These are phyloP conservation scores for Malus sylvestris DNA, from an alignment of 306 rosid species.

Conservation along the genomic window DNA sequence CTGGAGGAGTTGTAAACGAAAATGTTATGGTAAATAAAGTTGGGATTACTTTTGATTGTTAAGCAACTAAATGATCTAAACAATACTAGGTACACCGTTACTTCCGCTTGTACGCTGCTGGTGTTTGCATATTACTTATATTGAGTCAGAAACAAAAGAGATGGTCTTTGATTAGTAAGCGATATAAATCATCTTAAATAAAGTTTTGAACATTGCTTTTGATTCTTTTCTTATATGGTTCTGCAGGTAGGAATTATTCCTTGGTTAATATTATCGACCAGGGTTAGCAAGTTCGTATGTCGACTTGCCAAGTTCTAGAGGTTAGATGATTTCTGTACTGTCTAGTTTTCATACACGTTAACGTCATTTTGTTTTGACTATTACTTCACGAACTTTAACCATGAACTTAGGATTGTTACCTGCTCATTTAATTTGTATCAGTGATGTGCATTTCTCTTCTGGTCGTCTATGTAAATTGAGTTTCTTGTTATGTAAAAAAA, in stretches of 20 bases:
- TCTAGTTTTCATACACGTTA: background rate
- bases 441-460: background rate
- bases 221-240: background rate
- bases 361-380: background rate
- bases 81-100: background rate
- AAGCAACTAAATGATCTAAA: background rate
- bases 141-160: too few species aligned
- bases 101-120: background rate
- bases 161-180: too few species aligned
- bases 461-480: background rate
- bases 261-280: constrained; percentile 64
- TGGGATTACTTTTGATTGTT: background rate
- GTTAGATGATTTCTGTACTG: background rate
- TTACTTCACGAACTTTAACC: background rate
- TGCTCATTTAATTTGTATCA: background rate
- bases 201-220: background rate
- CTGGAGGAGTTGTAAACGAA: constrained; percentile 52
- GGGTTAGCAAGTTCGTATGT: constrained; percentile 66
- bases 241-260: constrained; percentile 88
- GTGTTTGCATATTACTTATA: background rate
- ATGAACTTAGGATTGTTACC: background rate
- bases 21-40: constrained; percentile 56
- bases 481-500: background rate
- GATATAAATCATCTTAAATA: too few species aligned
- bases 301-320: constrained; percentile 22